Evolutionary conservation across 225 moss, liverwort and hornwort genomes (phyloP), one percentile per base, ranked within the genome.

Genomic region (Bryum argenteum): DNA sequence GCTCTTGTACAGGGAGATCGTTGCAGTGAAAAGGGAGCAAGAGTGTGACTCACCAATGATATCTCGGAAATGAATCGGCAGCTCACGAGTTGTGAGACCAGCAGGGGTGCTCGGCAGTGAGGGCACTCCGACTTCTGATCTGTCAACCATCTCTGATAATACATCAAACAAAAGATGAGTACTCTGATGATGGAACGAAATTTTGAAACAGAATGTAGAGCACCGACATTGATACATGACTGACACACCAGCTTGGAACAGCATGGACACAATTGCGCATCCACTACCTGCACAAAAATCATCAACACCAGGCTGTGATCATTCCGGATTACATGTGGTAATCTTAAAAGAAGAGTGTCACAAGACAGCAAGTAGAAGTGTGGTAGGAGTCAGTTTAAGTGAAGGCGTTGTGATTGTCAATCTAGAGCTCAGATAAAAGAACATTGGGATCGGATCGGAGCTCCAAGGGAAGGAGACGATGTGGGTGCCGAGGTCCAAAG

Each of bases 121-220:
- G 89, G 89, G 71, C 89, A 89, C 69, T 86, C 86, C 14, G 89
- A 86, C 61, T 89, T 89, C 81, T 89, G 89, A 71, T 86, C 89
- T 65, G 86, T 89, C 18, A 89, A 81, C 89, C 89, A 89, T 73
- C 89, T 83, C 89, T 89, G 83, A 62, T 75, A 1, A 61, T 11
- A 40, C 40, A 44, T 5, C 26, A 24, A 6, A 28, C 63, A 1
- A 47, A 38, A 21, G 28, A 48, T 48, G 6, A 48, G 15, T 48
- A 48, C 4, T 15, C 16, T 16, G 6, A 48, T 15, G 16, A 48
- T 33, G 33, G n/a, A n/a, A 33, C 33, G 33, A 33, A 33, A 33
- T 33, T 33, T 33, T 6, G 33, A n/a, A n/a, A n/a, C n/a, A n/a
- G n/a, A n/a, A n/a, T n/a, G 33, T 33, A 33, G 33, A 33, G 33